Percentiles rank a stretch among this genome's conserved stretches.
Conservation (phyloP, 2,329 filamentous ascomycete species). For the Colletotrichum horii region DNA sequence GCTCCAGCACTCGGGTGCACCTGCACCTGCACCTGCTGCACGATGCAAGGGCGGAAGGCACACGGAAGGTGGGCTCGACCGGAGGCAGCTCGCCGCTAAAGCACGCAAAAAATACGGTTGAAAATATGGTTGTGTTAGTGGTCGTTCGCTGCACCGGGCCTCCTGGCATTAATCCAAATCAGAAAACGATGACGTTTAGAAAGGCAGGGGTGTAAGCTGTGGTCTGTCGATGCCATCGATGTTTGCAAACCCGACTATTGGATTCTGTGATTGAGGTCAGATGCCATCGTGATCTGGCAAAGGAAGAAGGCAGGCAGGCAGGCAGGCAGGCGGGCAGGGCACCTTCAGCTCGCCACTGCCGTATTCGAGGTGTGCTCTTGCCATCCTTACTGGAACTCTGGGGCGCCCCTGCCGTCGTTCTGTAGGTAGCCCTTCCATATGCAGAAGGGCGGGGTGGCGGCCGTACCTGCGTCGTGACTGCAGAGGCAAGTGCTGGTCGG, state of each 20-base stretch:
- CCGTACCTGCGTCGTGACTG: not conserved
- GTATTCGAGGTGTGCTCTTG: not conserved
- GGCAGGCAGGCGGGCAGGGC: not conserved
- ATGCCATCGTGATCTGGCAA: not conserved
- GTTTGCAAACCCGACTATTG: not conserved
- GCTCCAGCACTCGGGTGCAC: not conserved
- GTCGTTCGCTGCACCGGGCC: not conserved
- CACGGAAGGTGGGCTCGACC: not conserved
- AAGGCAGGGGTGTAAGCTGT: not conserved
- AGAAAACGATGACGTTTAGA: not conserved
- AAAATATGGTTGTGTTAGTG: not conserved
- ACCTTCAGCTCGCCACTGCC: not conserved
- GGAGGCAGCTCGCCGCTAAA: not conserved
- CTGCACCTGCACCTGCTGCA: not conserved
- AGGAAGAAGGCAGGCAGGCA: not conserved
- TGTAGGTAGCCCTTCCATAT: not conserved
- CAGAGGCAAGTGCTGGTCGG: not conserved
- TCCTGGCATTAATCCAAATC: not conserved
- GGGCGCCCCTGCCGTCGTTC: not conserved
- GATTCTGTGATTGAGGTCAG: not conserved
- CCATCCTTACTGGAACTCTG: not conserved
- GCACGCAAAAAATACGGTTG: not conserved
- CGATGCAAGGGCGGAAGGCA: not conserved
- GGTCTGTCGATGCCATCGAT: not conserved
- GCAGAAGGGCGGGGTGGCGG: not conserved